Percentiles rank a stretch among this genome's conserved stretches.
Evolutionary conservation across 2,329 filamentous ascomycete genomes (phyloP).

Genomic region (Ophiostoma tasmaniense): DNA sequence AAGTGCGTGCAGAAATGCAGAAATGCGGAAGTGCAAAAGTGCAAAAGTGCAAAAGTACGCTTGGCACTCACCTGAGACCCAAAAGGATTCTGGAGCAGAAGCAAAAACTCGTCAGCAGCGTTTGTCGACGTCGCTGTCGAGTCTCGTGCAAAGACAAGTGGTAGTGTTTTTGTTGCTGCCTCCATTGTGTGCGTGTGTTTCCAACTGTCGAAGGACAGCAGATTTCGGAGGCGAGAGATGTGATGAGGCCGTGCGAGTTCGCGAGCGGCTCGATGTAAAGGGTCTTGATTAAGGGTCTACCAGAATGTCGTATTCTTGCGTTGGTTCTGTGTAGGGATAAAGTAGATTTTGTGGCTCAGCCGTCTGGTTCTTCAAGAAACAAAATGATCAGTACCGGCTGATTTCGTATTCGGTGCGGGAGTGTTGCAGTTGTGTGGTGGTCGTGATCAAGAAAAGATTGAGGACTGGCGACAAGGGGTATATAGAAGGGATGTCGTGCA

Average conservation of each 20-base stretch:
- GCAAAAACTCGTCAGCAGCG: constrained; percentile 34
- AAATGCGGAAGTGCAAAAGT: neutral
- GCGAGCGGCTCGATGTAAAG: constrained; percentile 8
- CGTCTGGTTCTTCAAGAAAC: constrained; percentile 7
- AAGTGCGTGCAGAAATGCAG: too few relatives aligned
- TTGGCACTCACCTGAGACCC: constrained; percentile 32
- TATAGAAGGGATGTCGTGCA: neutral
- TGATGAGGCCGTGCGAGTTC: constrained; percentile 9
- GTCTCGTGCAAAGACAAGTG: constrained; percentile 16
- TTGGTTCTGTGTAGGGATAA: neutral
- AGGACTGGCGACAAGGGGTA: neutral
- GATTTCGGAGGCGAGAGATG: neutral
- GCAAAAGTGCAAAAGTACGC: neutral
- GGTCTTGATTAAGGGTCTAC: neutral
- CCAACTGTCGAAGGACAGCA: constrained; percentile 1
- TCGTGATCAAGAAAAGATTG: neutral
- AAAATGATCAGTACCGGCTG: constrained; percentile 10
- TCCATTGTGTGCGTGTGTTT: constrained; percentile 18
- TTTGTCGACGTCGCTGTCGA: neutral
- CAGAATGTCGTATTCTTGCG: neutral
- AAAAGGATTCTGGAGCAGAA: constrained; percentile 43
- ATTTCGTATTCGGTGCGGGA: neutral
- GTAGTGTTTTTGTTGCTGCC: constrained; percentile 13
- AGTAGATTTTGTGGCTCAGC: neutral
- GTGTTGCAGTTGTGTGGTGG: neutral